Base-by-base conservation (phyloP, 257 asterid species). In the Solanum sejunctum region DNA sequence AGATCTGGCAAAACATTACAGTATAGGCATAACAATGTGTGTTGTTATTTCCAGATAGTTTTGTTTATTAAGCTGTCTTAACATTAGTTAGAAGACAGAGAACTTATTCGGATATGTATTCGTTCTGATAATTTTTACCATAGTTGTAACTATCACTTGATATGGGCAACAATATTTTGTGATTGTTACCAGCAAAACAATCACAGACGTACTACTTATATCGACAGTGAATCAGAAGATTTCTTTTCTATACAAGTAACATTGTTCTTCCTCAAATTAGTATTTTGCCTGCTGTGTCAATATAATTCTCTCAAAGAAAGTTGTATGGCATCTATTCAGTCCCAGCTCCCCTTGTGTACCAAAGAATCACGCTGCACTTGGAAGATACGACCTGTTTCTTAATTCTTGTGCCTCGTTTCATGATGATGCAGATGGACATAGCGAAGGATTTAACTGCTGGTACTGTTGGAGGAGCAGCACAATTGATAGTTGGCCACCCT, bases 381-480 rank as follows among this genome's bases (percentile, higher is more conserved):
- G 63, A 5, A 77, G 63, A 23, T 77, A 23, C 41, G 2, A 17
- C 15, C 16, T 15, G 9, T 63, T 47, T 36, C 64, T 66, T 32
- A 26, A 63, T 67, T 51, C 32, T 60, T 11, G 51, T 7, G 20
- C 16, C 12, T 49, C 20, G 20, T 49, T 26, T 83, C 32, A n/a
- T 45, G 66, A 45, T 83, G 45, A 13, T 90, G 84, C 86, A 92
- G 98, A 96, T 96, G 99, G 99, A 92, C 57, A 93, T 92, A 54
- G 91, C 91, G n/a, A 93, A 92, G 88, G 97, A 93, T 84, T 88
- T 93, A 67, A 83, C 89, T 23, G 92, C 97, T 41, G 97, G 97
- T 32, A 91, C 97, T 7, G 92, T 94, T 56, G 99, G 98, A 85
- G 99, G 99, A 88, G 98, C 95, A 41, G 94, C 98, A 15, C 98